Evolutionary conservation across 208 protist species (phyloP).

Genomic region (Acanthamoeba culbertsoni): DNA sequence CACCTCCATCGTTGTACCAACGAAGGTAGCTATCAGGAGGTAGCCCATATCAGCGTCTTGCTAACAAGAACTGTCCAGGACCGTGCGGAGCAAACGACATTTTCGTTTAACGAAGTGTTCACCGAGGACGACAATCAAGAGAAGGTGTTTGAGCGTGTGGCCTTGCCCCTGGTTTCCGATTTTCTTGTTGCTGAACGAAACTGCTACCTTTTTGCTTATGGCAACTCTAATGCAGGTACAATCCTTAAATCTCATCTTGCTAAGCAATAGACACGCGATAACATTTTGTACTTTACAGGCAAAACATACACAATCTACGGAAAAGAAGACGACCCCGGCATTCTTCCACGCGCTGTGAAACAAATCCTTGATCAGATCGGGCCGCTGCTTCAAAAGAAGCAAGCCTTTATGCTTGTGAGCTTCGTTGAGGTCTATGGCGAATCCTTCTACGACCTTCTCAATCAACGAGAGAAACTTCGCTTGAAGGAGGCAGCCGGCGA

Average conservation of each 20-base stretch:
- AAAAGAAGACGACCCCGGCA: conserved; percentile 81
- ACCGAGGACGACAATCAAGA: not conserved
- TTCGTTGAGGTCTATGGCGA: conserved; percentile 67
- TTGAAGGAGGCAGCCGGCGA: conserved; percentile 27
- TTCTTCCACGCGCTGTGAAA: conserved; percentile 67
- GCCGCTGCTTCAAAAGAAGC: not conserved
- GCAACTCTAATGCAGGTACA: conserved; percentile 17
- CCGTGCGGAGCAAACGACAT: not conserved
- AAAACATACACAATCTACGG: conserved; percentile 94
- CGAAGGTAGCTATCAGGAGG: not conserved
- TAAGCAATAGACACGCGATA: too few species aligned
- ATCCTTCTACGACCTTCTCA: conserved; percentile 63
- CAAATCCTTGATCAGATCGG: not conserved
- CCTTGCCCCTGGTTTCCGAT: not conserved
- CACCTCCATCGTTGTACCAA: not conserved
- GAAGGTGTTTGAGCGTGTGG: conserved; percentile 16
- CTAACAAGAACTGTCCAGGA: not conserved
- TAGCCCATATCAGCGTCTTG: not conserved
- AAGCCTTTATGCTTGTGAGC: not conserved
- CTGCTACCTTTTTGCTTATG: conserved; percentile 39
- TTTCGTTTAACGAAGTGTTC: conserved; percentile 35
- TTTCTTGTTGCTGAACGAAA: not conserved
- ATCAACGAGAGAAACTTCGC: not conserved
- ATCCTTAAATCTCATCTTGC: not conserved
- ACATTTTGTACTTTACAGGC: too few species aligned